Base-by-base conservation (phyloP, 2,329 filamentous ascomycete genomes). In the Aureobasidium sp. region DNA sequence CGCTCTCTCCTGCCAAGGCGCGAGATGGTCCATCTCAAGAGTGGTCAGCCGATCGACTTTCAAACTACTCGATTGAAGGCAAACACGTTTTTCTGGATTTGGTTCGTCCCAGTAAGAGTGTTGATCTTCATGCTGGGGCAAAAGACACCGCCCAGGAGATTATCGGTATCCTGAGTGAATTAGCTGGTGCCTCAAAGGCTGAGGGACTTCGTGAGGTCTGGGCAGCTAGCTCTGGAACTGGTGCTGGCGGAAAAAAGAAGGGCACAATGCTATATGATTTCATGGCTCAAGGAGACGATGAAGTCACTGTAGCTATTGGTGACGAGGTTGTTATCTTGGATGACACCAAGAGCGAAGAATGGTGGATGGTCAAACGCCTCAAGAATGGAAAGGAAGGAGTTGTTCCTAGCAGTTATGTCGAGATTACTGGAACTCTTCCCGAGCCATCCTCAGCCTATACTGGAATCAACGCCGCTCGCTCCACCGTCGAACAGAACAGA, bases 71-170 rank as follows among this genome's bases (percentile, higher is more conserved):
- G 26, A 91, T 96, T 63, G 94, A 99, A 77, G 94, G 93, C 39
- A 99, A 99, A 72, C 94, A 97, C 75, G 90, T 99, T 15, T 99
- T 99, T 71, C 81, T 99, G 73, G 94, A 99, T 73, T 80, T 99
- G 51, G 87, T 97, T 57, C 82, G 88, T 60, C 94, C 94, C 7
- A 96, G 90, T 76, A 97, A 93, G 78, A 97, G 91, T 73, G 82
- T 97, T 63, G 94, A 99, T 76, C 95, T 99, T 67, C 94, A 99
- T 73, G 95, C 94, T 20, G 94, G 94, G 47, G 91, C 92, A 50
- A 99, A 97, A 76, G 94, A 97, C 74, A 97, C 93, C 6, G 94
- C 94, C 7, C 86, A 92, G 67, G 93, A 97, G 75, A 97, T 99
- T 70, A 90, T 96, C 36, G 82, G 85, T 62, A 88, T 89, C 57